Evolutionary conservation across 1,139 yeast genomes (phyloP).

Genomic region (Candida albicans): DNA sequence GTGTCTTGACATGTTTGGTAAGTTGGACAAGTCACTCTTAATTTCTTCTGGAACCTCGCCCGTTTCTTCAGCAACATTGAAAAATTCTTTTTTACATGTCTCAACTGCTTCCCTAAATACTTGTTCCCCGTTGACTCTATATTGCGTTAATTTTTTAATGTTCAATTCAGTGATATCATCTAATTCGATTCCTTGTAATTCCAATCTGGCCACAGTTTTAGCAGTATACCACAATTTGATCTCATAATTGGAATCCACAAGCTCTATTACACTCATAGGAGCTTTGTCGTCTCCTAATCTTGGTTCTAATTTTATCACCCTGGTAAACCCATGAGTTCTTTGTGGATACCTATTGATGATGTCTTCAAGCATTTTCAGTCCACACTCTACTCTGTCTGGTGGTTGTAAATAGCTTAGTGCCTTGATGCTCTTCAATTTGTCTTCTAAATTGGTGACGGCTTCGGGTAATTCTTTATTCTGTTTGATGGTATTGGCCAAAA

Average conservation of each 20-base stretch:
- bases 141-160: conserved; percentile 49
- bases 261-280: conserved; percentile 83
- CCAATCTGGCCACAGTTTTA: conserved; percentile 75
- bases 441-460: conserved; percentile 18
- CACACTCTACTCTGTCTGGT: conserved; percentile 40
- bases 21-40: conserved; percentile 35
- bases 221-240: conserved; percentile 78
- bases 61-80: conserved; percentile 32
- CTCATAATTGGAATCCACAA: conserved; percentile 76
- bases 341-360: conserved; percentile 61
- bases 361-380: conserved; percentile 63
- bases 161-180: conserved; percentile 63
- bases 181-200: conserved; percentile 61
- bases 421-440: conserved; percentile 21
- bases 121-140: conserved; percentile 50
- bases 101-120: conserved; percentile 65
- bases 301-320: conserved; percentile 81
- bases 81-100: conserved; percentile 59
- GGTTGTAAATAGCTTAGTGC: conserved; percentile 41
- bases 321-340: conserved; percentile 81
- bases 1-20: conserved; percentile 29
- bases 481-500: conserved; percentile 33
- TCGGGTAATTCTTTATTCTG: conserved; percentile 17
- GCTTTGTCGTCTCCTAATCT: conserved; percentile 86
- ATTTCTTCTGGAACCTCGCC: conserved; percentile 25